Evolutionary conservation across 164 flowering plant species (phyloP).

Genomic region (Pachysandra terminalis): DNA sequence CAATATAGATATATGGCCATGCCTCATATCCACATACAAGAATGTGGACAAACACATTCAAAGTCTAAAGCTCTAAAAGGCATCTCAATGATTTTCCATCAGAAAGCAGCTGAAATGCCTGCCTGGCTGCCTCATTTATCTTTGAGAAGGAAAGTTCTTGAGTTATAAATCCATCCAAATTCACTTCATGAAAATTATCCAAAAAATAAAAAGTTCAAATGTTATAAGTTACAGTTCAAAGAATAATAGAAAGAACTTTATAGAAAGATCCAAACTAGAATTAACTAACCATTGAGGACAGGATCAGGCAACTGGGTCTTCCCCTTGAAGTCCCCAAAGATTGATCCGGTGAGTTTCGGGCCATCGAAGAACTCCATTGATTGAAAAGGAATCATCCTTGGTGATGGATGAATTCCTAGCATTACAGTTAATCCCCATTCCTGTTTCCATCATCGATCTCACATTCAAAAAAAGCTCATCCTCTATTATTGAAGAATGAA

Average conservation of each 20-base stretch:
- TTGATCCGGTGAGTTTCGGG: conserved; percentile 38
- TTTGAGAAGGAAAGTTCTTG: conserved; percentile 47
- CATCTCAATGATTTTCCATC: conserved; percentile 52
- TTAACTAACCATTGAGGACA: conserved; percentile 36
- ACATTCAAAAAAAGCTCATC: no score
- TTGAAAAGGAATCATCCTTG: conserved; percentile 60
- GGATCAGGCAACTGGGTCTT: conserved; percentile 41
- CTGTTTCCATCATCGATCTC: conserved; percentile 27
- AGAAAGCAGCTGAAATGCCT: conserved; percentile 39
- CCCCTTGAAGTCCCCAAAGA: conserved; percentile 52
- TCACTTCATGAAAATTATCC: conserved; percentile 28
- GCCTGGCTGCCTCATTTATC: no score
- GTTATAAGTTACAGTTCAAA: no score
- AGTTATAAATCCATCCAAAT: conserved; percentile 46
- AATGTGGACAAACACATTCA: no score
- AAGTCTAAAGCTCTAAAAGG: conserved; percentile 33
- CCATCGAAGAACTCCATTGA: conserved; percentile 82
- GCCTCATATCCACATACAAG: neutral
- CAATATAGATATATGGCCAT: neutral
- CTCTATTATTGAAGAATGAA: no score
- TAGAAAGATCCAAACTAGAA: neutral
- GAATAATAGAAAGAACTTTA: no score
- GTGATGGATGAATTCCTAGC: conserved; percentile 60
- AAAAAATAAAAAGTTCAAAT: neutral
- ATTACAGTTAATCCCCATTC: conserved; percentile 75